These are phyloP conservation scores for Colletotrichum chlorophyti DNA, from an alignment of 2,329 filamentous ascomycete species.

Conservation along the genomic window DNA sequence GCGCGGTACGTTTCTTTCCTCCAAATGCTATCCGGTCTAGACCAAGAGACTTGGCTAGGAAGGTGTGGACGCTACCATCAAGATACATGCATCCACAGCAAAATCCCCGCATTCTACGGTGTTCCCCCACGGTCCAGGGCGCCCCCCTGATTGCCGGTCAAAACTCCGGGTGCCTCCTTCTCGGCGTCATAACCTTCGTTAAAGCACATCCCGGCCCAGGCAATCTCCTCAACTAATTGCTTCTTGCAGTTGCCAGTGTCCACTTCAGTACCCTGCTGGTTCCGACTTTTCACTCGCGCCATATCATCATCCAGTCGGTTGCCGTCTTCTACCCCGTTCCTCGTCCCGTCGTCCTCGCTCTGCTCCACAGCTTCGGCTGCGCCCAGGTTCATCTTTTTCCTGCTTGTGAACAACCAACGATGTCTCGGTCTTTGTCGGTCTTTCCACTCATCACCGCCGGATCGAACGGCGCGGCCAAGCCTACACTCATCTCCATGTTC, in stretches of 20 bases:
- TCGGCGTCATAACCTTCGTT: too few relatives aligned
- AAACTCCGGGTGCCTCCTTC: too few relatives aligned
- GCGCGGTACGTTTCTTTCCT: too few relatives aligned
- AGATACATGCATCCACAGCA: constrained; percentile 19
- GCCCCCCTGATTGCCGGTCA: background rate
- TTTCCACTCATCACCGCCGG: background rate
- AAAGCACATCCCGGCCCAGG: background rate
- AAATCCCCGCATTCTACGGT: constrained; percentile 1
- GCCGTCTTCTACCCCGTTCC: too few relatives aligned
- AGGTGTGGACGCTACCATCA: constrained; percentile 6
- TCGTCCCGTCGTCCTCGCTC: too few relatives aligned
- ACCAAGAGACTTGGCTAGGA: constrained; percentile 5
- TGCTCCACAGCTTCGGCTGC: too few relatives aligned
- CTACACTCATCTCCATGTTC: background rate
- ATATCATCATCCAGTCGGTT: background rate
- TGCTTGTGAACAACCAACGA: too few relatives aligned
- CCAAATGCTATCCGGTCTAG: too few relatives aligned
- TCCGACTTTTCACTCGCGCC: constrained; percentile 1
- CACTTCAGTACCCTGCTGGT: constrained; percentile 25
- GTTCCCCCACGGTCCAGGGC: background rate
- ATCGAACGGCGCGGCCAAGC: background rate
- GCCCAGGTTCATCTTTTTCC: background rate
- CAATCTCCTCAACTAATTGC: background rate
- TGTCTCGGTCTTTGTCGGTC: background rate
- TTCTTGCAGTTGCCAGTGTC: too few relatives aligned